phyloP scores from a whole-genome alignment of 331 rosid genomes.

The Pyrus hybrid region DNA sequence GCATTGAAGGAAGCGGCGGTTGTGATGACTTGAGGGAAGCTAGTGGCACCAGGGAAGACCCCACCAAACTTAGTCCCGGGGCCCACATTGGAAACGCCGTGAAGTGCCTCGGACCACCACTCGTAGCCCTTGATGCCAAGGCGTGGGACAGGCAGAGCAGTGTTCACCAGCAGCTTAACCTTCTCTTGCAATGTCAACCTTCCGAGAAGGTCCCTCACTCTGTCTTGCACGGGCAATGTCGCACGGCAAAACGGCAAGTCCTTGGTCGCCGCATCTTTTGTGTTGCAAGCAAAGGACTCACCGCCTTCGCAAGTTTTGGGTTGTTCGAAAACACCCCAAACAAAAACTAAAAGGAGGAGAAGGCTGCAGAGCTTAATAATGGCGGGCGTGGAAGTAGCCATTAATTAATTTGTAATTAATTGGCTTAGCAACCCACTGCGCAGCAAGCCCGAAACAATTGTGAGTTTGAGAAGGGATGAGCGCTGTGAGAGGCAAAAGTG shows the following conservation, averaged over 20 bases:
- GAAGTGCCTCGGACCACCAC: slow-evolving; percentile 86
- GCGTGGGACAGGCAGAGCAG: slow-evolving; percentile 58
- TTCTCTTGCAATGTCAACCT: slow-evolving; percentile 70
- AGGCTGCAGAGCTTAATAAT: neutral
- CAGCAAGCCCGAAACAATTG: neutral
- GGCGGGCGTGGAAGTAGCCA: neutral
- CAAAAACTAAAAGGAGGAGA: slow-evolving; percentile 6
- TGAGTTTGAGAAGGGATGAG: neutral
- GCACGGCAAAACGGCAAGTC: slow-evolving; percentile 40
- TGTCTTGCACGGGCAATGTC: slow-evolving; percentile 24
- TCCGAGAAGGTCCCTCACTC: slow-evolving; percentile 63
- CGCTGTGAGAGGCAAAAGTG: neutral
- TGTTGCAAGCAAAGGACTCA: slow-evolving; percentile 70
- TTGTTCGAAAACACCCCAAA: neutral
- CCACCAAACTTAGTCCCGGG: slow-evolving; percentile 63
- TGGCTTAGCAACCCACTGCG: neutral
- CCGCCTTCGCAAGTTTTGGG: slow-evolving; percentile 10
- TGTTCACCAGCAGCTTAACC: slow-evolving; percentile 47
- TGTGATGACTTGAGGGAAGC: slow-evolving; percentile 91
- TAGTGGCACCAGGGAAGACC: slow-evolving; percentile 60
- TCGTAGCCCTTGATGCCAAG: slow-evolving; percentile 71
- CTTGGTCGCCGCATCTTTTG: slow-evolving; percentile 28
- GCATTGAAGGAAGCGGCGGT: slow-evolving; percentile 89
- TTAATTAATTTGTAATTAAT: neutral
- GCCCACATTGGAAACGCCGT: slow-evolving; percentile 40